These are phyloP conservation scores for Sphaerosporella brunnea DNA, from an alignment of 495 filamentous ascomycete species.

Conservation along the genomic window DNA sequence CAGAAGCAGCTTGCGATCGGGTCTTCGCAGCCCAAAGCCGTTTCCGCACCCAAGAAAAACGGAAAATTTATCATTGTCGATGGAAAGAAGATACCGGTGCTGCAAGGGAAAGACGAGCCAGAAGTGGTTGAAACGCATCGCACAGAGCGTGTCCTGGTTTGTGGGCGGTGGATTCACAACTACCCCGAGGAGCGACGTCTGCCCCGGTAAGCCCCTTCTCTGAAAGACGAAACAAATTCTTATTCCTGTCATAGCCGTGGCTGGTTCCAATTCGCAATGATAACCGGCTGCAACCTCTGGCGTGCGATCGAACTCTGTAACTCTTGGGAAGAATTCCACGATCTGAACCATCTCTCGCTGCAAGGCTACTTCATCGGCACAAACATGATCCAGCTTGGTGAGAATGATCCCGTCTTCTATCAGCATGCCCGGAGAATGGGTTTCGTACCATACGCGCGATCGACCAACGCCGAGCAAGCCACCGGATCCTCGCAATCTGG, in stretches of 20 bases:
- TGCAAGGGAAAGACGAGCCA: background rate
- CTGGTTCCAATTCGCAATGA: conserved; percentile 39
- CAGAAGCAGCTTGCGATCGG: background rate
- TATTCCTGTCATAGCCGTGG: conserved; percentile 20
- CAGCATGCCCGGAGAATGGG: conserved; percentile 19
- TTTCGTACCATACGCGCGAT: conserved; percentile 30
- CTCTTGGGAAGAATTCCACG: conserved; percentile 38
- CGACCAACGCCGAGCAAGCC: conserved; percentile 2
- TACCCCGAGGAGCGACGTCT: conserved; percentile 37
- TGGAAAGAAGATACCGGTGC: background rate
- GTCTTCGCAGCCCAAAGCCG: background rate
- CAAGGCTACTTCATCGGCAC: conserved; percentile 32
- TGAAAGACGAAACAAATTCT: background rate
- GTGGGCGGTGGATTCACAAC: conserved; percentile 37
- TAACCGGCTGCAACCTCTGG: conserved; percentile 34
- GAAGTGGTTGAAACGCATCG: background rate
- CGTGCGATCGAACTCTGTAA: conserved; percentile 32
- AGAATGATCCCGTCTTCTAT: background rate
- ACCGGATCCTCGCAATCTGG: conserved; percentile 24
- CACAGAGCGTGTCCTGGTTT: conserved; percentile 31
- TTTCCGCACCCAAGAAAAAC: background rate
- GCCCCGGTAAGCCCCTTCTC: conserved; percentile 19
- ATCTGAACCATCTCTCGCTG: conserved; percentile 32
- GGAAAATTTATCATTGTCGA: background rate
- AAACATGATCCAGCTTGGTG: background rate